These are phyloP conservation scores for Hypoxylon fuscum DNA, from an alignment of 495 filamentous ascomycete genomes.

Conservation along the genomic window DNA sequence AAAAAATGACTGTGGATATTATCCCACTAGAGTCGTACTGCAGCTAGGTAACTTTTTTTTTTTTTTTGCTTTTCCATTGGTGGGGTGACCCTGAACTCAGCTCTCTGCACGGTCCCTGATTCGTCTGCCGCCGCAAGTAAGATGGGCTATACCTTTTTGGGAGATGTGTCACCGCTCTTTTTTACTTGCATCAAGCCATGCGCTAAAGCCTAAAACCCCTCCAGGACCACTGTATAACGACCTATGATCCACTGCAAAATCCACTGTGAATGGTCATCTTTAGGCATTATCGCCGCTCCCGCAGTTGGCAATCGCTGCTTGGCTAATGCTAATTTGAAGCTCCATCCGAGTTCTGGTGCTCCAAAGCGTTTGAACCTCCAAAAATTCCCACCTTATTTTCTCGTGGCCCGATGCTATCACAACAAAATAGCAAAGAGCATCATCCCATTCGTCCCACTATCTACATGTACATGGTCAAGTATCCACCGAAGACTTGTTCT, in stretches of 20 bases:
- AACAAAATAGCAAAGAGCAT: constrained; percentile 13
- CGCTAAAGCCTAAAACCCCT: constrained; percentile 38
- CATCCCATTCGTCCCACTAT: constrained; percentile 16
- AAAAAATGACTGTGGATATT: constrained; percentile 42
- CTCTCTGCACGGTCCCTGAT: constrained; percentile 29
- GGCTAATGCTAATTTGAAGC: constrained; percentile 26
- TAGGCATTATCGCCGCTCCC: neutral
- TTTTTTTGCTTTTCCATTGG: constrained; percentile 44
- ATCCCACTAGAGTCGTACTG: constrained; percentile 28
- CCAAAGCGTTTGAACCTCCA: constrained; percentile 1
- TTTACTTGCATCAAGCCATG: constrained; percentile 32
- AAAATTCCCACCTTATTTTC: constrained; percentile 1
- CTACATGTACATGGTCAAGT: constrained; percentile 10
- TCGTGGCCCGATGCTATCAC: neutral
- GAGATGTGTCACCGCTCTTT: constrained; percentile 43
- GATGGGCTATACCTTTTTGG: constrained; percentile 22
- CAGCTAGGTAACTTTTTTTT: constrained; percentile 40
- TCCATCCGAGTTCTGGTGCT: constrained; percentile 11
- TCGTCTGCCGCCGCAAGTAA: constrained; percentile 18
- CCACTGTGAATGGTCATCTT: constrained; percentile 11
- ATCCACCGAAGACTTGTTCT: constrained; percentile 38
- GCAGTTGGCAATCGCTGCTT: constrained; percentile 10
- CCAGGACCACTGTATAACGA: constrained; percentile 20
- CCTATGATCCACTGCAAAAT: constrained; percentile 25
- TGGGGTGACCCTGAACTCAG: constrained; percentile 34